phyloP scores from a whole-genome alignment of 331 rosid species.

The Acacia concinna region DNA sequence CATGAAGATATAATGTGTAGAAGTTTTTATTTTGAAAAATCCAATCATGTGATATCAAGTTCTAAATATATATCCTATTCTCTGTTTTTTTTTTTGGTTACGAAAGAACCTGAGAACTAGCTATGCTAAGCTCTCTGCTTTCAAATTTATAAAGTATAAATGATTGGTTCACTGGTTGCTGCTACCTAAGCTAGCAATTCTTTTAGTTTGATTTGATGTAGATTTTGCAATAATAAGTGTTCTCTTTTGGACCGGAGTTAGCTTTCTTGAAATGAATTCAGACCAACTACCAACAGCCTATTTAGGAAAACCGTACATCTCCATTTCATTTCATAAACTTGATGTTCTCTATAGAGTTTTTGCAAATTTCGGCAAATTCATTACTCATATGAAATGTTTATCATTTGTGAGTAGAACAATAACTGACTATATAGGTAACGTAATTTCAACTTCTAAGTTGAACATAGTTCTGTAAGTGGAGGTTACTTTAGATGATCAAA shows the following conservation, averaged over 20 bases:
- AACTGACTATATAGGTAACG: not conserved
- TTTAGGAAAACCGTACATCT: not conserved
- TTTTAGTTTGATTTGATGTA: not conserved
- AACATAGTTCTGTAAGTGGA: not conserved
- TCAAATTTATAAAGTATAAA: not conserved
- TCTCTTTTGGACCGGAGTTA: not conserved
- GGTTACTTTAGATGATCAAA: not conserved
- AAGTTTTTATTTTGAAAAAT: not conserved
- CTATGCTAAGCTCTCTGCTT: not conserved
- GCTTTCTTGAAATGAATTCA: not conserved
- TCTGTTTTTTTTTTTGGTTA: too few relatives aligned
- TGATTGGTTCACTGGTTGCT: not conserved
- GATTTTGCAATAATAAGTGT: not conserved
- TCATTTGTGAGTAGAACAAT: not conserved
- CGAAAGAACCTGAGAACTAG: not conserved
- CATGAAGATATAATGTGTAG: not conserved
- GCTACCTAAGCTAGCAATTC: not conserved
- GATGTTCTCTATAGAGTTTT: not conserved
- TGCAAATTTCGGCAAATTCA: not conserved
- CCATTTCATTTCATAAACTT: slow-evolving; percentile 1
- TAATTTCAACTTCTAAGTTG: not conserved
- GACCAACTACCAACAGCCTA: not conserved
- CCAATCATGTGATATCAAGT: not conserved
- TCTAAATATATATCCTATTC: not conserved
- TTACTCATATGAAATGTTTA: not conserved